A percentile compares a stretch with the other conserved stretches of the same genome.
Evolutionary conservation across 768 basidiomycete species (phyloP).

Genomic region (Boletus subparvulus): DNA sequence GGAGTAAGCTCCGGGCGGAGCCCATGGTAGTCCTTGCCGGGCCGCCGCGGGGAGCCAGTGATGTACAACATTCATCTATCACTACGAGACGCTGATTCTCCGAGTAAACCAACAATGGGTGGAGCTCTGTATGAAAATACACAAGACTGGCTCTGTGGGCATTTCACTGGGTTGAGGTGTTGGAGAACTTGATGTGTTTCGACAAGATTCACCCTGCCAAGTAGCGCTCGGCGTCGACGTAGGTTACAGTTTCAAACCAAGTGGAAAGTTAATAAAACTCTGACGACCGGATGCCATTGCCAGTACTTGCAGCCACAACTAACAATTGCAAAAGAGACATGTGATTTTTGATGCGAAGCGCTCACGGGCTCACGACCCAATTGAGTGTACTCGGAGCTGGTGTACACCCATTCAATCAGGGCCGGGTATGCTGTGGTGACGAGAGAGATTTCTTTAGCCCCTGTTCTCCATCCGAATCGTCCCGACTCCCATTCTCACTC

Average conservation of each 20-base stretch:
- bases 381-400: too few species aligned
- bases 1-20: not conserved
- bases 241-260: not conserved
- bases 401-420: too few species aligned
- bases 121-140: not conserved
- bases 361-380: too few species aligned
- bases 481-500: slow-evolving; percentile 9
- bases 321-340: not conserved
- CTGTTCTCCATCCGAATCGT: slow-evolving; percentile 12
- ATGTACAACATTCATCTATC: not conserved
- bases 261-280: not conserved
- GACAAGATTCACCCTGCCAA: not conserved
- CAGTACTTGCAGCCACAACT: not conserved
- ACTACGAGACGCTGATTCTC: not conserved
- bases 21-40: not conserved
- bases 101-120: too few species aligned
- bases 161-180: not conserved
- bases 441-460: not conserved
- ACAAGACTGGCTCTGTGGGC: too few species aligned
- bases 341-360: not conserved
- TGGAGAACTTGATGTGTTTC: not conserved
- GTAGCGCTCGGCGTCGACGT: not conserved
- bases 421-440: not conserved
- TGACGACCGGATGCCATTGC: not conserved
- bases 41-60: too few species aligned